A percentile compares a stretch with the other conserved stretches of the same genome.
These are phyloP conservation scores for Paxillus ammoniavirescens DNA, from an alignment of 768 basidiomycete species.

Conservation along the genomic window DNA sequence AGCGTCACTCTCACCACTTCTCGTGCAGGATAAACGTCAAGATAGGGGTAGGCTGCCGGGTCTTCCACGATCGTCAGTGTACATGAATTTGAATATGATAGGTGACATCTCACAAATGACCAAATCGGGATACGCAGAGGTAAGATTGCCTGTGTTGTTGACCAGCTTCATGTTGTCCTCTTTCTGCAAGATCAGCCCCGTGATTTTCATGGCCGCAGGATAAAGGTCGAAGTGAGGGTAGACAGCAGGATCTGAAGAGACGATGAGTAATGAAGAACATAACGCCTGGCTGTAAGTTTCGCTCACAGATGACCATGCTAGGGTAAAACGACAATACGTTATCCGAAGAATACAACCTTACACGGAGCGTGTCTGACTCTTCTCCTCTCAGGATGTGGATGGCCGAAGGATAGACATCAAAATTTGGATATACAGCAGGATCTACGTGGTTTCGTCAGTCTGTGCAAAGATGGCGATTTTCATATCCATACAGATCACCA, in stretches of 20 bases:
- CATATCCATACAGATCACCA: constrained; percentile 34
- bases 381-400: background rate
- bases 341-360: background rate
- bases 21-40: constrained; percentile 38
- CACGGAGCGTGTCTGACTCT: background rate
- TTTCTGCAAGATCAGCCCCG: constrained; percentile 56
- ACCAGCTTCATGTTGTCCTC: constrained; percentile 14
- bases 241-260: constrained; percentile 33
- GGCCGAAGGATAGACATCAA: constrained; percentile 38
- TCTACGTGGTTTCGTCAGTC: constrained; percentile 26
- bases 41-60: constrained; percentile 38
- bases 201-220: constrained; percentile 29
- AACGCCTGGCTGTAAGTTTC: background rate
- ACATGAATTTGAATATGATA: background rate
- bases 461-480: background rate
- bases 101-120: constrained; percentile 25
- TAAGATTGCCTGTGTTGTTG: constrained; percentile 5
- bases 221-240: constrained; percentile 45
- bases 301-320: constrained; percentile 18
- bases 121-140: constrained; percentile 24
- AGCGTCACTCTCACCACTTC: constrained; percentile 7
- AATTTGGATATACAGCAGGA: constrained; percentile 39
- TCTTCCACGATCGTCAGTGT: constrained; percentile 33
- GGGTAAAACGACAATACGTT: constrained; percentile 6
- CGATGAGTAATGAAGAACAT: background rate